A percentile compares a stretch with the other conserved stretches of the same genome.
phyloP scores from a whole-genome alignment of 768 basidiomycete genomes.

The Phanerodontia chrysosporium region DNA sequence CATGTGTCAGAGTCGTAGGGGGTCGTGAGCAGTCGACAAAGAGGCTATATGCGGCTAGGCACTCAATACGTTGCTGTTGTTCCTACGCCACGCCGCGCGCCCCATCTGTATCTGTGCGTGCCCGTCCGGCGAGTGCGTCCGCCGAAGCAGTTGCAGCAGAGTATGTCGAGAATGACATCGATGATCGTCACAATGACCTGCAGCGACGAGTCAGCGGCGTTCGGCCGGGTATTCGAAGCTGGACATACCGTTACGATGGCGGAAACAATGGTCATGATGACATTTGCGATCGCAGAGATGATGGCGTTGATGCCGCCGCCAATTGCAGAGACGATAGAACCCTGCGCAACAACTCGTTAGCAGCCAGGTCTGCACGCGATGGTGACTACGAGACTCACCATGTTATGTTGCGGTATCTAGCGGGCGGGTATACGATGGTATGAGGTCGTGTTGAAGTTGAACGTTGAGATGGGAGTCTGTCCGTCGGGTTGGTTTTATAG shows the following conservation, averaged over 20 bases:
- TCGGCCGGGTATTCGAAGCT: not conserved
- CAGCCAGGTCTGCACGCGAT: not conserved
- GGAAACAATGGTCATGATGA: constrained; percentile 57
- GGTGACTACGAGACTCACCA: not conserved
- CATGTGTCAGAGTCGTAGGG: not conserved
- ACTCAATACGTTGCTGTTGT: constrained; percentile 5
- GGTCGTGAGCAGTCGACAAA: not conserved
- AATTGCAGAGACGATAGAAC: constrained; percentile 62
- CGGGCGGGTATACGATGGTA: not conserved
- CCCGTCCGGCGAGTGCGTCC: constrained; percentile 23
- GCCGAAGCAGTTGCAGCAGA: constrained; percentile 37
- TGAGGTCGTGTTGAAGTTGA: too few relatives aligned
- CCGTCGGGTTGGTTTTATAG: too few relatives aligned
- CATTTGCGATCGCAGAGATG: constrained; percentile 54
- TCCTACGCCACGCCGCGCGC: constrained; percentile 12
- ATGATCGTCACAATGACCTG: constrained; percentile 66
- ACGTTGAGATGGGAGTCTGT: too few relatives aligned
- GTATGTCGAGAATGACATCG: constrained; percentile 49
- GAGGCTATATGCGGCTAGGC: not conserved
- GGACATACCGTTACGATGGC: constrained; percentile 52
- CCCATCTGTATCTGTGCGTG: constrained; percentile 23
- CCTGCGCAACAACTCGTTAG: constrained; percentile 31
- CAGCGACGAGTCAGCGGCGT: not conserved
- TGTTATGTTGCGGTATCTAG: not conserved
- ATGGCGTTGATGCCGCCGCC: constrained; percentile 55